These are phyloP conservation scores for Tricholoma bakamatsutake DNA, from an alignment of 768 basidiomycete genomes.

Conservation along the genomic window DNA sequence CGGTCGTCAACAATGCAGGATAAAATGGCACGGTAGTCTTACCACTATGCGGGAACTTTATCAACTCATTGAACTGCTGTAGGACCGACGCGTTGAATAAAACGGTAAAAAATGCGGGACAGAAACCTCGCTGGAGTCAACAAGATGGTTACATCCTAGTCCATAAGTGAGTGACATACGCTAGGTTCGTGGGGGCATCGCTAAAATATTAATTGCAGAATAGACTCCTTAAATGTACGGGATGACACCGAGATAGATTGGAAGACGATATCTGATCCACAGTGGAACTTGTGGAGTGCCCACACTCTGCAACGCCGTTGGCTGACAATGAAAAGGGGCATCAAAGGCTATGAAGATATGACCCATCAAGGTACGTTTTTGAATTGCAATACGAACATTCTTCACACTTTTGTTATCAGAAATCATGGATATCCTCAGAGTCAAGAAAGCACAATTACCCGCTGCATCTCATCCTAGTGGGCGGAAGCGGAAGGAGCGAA, in stretches of 20 bases:
- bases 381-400: background rate
- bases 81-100: slow-evolving; percentile 78
- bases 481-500: slow-evolving; percentile 39
- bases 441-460: slow-evolving; percentile 64
- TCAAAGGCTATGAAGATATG: slow-evolving; percentile 79
- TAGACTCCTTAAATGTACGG: slow-evolving; percentile 66
- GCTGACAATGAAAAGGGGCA: slow-evolving; percentile 70
- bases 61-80: background rate
- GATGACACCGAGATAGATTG: slow-evolving; percentile 85
- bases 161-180: slow-evolving; percentile 57
- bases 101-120: slow-evolving; percentile 65
- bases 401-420: slow-evolving; percentile 34
- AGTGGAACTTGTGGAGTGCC: slow-evolving; percentile 84
- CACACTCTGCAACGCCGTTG: slow-evolving; percentile 76
- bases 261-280: slow-evolving; percentile 66
- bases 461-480: slow-evolving; percentile 16
- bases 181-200: background rate
- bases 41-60: background rate
- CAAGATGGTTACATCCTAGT: slow-evolving; percentile 77
- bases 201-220: slow-evolving; percentile 33
- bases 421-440: slow-evolving; percentile 74
- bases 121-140: slow-evolving; percentile 65
- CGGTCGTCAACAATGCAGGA: slow-evolving; percentile 79
- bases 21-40: slow-evolving; percentile 59
- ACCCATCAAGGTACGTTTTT: slow-evolving; percentile 56